phyloP scores from a whole-genome alignment of 768 basidiomycete genomes.

The Paxillus rubicundulus region DNA sequence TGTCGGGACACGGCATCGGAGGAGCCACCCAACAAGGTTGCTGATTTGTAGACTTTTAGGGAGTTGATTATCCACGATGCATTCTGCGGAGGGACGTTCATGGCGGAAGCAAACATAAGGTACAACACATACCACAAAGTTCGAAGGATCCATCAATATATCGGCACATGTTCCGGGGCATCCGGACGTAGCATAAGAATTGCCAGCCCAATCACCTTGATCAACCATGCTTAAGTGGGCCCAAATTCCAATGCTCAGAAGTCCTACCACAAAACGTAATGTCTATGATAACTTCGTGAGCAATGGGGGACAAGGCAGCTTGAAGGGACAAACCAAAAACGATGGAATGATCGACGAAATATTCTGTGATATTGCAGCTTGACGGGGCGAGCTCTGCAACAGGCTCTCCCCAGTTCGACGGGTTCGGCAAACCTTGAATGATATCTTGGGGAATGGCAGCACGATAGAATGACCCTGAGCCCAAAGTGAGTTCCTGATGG shows the following conservation, averaged over 20 bases:
- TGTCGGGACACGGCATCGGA: slow-evolving; percentile 14
- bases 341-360: slow-evolving; percentile 70
- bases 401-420: slow-evolving; percentile 66
- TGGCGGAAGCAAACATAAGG: neutral
- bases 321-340: slow-evolving; percentile 58
- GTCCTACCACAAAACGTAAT: slow-evolving; percentile 77
- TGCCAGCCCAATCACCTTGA: slow-evolving; percentile 81
- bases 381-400: slow-evolving; percentile 55
- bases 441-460: slow-evolving; percentile 73
- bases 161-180: slow-evolving; percentile 74
- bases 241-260: neutral
- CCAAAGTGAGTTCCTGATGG: slow-evolving; percentile 4
- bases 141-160: slow-evolving; percentile 60
- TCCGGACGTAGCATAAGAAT: slow-evolving; percentile 68
- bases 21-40: slow-evolving; percentile 40
- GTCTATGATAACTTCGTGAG: slow-evolving; percentile 42
- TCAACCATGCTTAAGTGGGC: slow-evolving; percentile 9
- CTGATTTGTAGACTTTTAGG: slow-evolving; percentile 70
- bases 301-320: neutral
- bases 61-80: slow-evolving; percentile 80
- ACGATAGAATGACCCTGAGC: slow-evolving; percentile 78
- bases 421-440: slow-evolving; percentile 55
- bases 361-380: slow-evolving; percentile 54
- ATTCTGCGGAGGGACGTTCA: slow-evolving; percentile 45
- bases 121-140: slow-evolving; percentile 60